Evolutionary conservation across 768 basidiomycete species (phyloP), one percentile per base, ranked within the genome.

Genomic region (Agrocybe praecox): DNA sequence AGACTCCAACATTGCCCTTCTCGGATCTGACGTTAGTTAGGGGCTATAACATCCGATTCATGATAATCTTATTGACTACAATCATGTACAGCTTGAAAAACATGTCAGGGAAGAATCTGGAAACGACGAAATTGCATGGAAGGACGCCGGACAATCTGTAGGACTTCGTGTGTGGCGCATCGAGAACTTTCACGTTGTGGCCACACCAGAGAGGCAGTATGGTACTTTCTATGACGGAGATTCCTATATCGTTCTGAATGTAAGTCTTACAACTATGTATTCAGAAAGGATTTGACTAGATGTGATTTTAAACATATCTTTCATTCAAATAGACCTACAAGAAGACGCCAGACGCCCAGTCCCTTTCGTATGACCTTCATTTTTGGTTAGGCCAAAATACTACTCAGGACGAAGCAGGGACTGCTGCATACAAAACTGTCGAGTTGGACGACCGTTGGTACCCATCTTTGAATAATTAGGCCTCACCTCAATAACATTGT

Each of bases 141-240:
- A 71, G n/a, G 59, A 62, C 6, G 82, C 81, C 17, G 84, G 82
- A 0, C 60, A 68, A 21, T 57, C 57, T 9, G 63, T 65, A 2
- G 85, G 83, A 0, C 62, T 83, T 50, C 76, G 83, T 64, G 80
- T 83, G 1, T 88, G 85, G 86, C 72, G 83, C 15, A 79, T 86
- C 48, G 83, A 87, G 62, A 74, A 83, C 46, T 87, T 86, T 63
- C 66, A 69, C 29, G 75, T 86, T 36, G 76, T 81, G 23, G 73
- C 76, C 19, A 86, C 83, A 83, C 81, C 83, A 2, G 70, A 78
- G 62, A 74, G 81, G 19, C 69, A 75, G 15, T 68, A 73, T 45
- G 84, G 86, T 8, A 72, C 72, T 8, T 87, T 88, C 70, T 88
- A 86, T 62, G 78, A 81, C 59, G 87, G 84, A 1, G 85, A 88